Base-by-base conservation (phyloP, 257 asterid genomes). In the Solanum sparsipilum region DNA sequence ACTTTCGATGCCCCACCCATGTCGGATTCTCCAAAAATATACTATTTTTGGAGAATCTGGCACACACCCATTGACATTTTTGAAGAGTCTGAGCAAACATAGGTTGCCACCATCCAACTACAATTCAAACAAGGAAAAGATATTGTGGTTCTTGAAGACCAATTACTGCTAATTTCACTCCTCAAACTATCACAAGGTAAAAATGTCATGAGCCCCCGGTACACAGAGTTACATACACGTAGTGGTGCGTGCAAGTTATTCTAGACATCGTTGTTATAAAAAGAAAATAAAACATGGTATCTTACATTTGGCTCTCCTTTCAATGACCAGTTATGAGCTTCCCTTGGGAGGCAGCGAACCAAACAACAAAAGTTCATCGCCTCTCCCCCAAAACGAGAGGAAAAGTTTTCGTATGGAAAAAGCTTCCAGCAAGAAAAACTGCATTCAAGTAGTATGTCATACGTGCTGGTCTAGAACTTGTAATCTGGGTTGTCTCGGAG, bases 401-500 rank as follows among this genome's bases (percentile, higher is more conserved):
- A 46, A 0, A 36, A 38, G 27, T 21, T 13, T 11, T 3, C 10
- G 83, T 38, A 11, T 11, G 13, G 16, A 13, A 15, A 46, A 9
- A 63, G 29, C 9, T 25, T 20, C 3, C 5, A 31, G 36, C 39
- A 44, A 79, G 85, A 20, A 44, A 79, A 44, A 79, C 38, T 44
- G n/a, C 60, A 79, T 13, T 5, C 15, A 3, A 44, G 36, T 25
- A 27, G 3, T 1, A 13, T 3, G 36, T 35, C 36, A 35, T 35
- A 35, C 36, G 7, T 35, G 84, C 78, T 65, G 32, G 82, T 81
- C 91, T 94, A 93, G 39, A 91, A 89, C 87, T 96, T 95, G 78
- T 91, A 35, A 87, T 90, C 95, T 7, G 93, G 92, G 88, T 93
- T 93, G 91, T 94, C 98, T 1, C 98, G 95, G 63, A 96, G 94